phyloP scores from a whole-genome alignment of 1,139 yeast species.

The Diutina rugosa region DNA sequence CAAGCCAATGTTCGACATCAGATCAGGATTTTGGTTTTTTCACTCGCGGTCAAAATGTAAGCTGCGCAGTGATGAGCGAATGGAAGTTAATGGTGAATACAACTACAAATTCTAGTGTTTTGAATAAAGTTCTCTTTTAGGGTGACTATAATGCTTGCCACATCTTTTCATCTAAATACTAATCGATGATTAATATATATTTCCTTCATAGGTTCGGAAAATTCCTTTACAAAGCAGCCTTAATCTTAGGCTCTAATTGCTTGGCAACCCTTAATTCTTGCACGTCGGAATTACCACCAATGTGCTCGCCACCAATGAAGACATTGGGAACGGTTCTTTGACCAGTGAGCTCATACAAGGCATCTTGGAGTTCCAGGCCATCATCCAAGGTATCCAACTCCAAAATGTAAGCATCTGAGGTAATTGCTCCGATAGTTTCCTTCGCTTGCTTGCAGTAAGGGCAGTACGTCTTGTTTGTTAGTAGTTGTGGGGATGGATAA shows the following conservation, averaged over 20 bases:
- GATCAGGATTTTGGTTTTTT: background rate
- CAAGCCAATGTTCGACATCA: constrained; percentile 41
- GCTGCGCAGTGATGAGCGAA: background rate
- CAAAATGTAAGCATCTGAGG: constrained; percentile 43
- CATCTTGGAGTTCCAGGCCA: constrained; percentile 56
- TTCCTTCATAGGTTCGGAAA: background rate
- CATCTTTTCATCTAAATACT: too few relatives aligned
- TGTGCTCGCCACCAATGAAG: constrained; percentile 78
- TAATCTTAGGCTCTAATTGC: constrained; percentile 21
- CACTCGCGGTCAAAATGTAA: background rate
- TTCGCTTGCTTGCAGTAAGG: constrained; percentile 65
- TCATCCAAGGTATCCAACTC: constrained; percentile 45
- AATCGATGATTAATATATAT: too few relatives aligned
- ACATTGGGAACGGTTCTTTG: constrained; percentile 92
- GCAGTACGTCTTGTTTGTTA: constrained; percentile 24
- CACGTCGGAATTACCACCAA: constrained; percentile 89
- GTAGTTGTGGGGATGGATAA: constrained; percentile 6
- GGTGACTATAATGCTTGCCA: too few relatives aligned
- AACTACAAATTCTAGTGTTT: background rate
- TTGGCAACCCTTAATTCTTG: constrained; percentile 31
- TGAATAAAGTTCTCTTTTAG: too few relatives aligned
- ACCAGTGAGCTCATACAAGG: constrained; percentile 64
- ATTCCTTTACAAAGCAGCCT: constrained; percentile 22
- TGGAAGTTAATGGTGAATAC: background rate
- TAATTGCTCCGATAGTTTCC: constrained; percentile 38